Base-by-base conservation (phyloP, 176 grass and related monocot species). In the Paspalum vaginatum region DNA sequence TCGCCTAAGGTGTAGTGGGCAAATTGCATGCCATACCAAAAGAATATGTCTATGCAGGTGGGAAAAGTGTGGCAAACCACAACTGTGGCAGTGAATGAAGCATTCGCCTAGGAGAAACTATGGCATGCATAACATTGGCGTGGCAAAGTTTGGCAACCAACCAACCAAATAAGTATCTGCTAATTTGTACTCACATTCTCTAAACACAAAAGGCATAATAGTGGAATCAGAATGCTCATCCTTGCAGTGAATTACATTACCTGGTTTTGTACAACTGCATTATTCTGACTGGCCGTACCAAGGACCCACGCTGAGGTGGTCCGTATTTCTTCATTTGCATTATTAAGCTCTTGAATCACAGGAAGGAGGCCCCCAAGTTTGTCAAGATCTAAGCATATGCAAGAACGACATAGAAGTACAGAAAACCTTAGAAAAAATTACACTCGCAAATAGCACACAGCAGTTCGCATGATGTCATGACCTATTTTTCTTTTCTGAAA, bases 201-300 rank as follows among this genome's bases (percentile, higher is more conserved):
- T 48, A 8, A 24, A 55, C 8, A 56, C 50, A 70, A 17, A 80
- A 25, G 9, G n/a, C 78, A 74, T 22, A 55, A 1, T 9, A 1
- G 24, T 56, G 26, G 11, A 58, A 83, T 79, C 18, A 61, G 71
- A 62, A 46, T 75, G 18, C 21, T 57, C 41, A 55, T 61, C 57
- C 39, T 43, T 73, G 51, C 0, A 64, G 22, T 49, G 63, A 57
- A 62, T 44, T 16, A 6, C 16, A 63, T 85, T 92, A 89, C 92
- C 93, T 99, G 92, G 77, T 91, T 84, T 91, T 99, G 92, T 48
- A 99, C 96, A 86, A 87, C 37, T 45, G 86, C 82, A 55, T 93
- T 93, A 74, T 98, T 95, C 79, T 95, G 92, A 88, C 88, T 65
- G 67, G 90, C 92, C 91, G 81, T 99, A 59, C 92, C 92, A 76